Conservation (phyloP, 2,329 filamentous ascomycete species). For the Hypoxylon sp. region DNA sequence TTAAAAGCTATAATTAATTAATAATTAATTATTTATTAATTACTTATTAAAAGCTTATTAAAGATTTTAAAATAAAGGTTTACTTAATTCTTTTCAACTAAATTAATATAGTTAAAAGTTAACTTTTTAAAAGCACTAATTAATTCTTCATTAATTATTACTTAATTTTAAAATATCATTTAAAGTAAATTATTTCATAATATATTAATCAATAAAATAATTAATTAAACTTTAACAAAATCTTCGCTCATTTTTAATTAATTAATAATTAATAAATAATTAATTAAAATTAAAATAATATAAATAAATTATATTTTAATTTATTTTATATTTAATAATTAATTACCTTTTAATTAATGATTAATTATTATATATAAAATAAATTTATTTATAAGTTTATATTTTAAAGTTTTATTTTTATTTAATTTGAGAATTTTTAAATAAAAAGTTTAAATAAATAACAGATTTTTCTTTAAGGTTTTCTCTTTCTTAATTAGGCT, state of each 20-base stretch:
- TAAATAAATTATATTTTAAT: background rate
- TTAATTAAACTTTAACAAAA: background rate
- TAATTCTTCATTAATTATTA: background rate
- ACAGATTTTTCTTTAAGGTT: too few relatives aligned
- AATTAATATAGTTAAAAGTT: background rate
- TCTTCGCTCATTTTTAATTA: background rate
- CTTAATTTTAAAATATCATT: background rate
- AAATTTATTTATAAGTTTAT: background rate
- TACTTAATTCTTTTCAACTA: background rate
- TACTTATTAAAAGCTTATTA: background rate
- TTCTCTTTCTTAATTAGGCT: too few relatives aligned
- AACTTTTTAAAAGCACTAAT: background rate
- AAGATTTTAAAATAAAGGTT: background rate
- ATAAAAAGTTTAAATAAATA: background rate
- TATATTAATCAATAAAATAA: background rate
- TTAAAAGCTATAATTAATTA: background rate
- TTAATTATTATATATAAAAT: background rate
- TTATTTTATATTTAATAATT: background rate
- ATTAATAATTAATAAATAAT: background rate
- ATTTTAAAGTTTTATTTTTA: background rate
- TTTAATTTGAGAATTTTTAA: background rate
- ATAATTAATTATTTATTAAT: background rate
- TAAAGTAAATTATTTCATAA: background rate
- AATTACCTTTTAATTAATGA: background rate
- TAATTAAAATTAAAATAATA: background rate